These are phyloP conservation scores for Pythium plurisporium DNA, from an alignment of 352 stramenopile species.

Conservation along the genomic window DNA sequence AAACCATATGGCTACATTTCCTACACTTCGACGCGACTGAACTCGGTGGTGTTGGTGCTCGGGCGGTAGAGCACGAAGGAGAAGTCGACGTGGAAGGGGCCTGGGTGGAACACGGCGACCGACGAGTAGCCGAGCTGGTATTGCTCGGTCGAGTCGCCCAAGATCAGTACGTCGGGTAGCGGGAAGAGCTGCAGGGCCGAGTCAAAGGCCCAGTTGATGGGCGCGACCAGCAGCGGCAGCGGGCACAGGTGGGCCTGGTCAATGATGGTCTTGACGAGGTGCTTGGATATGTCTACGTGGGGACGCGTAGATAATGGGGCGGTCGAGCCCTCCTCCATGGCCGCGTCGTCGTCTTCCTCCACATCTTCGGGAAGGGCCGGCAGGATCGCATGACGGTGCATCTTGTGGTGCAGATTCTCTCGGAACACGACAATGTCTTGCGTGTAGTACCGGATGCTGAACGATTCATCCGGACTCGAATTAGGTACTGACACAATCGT, in stretches of 20 bases:
- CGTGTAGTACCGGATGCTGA: slow-evolving; percentile 88
- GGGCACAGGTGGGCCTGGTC: slow-evolving; percentile 93
- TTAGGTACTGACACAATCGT: too few relatives aligned
- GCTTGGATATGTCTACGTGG: slow-evolving; percentile 75
- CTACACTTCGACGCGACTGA: slow-evolving; percentile 67
- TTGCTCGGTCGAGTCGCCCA: slow-evolving; percentile 78
- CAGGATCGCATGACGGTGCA: slow-evolving; percentile 84
- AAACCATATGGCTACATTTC: slow-evolving; percentile 3
- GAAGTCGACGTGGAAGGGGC: slow-evolving; percentile 78
- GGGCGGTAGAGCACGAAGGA: slow-evolving; percentile 85
- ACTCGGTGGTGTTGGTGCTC: slow-evolving; percentile 79
- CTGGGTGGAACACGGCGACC: slow-evolving; percentile 76
- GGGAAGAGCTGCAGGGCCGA: slow-evolving; percentile 91
- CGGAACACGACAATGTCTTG: slow-evolving; percentile 93
- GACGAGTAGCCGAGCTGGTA: slow-evolving; percentile 81
- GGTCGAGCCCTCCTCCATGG: slow-evolving; percentile 18
- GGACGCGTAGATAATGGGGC: slow-evolving; percentile 6
- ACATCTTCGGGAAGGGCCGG: slow-evolving; percentile 34
- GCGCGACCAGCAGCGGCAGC: slow-evolving; percentile 76
- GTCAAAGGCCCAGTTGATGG: slow-evolving; percentile 95
- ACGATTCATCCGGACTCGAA: too few relatives aligned
- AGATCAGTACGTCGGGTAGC: slow-evolving; percentile 85
- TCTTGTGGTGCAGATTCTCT: slow-evolving; percentile 89
- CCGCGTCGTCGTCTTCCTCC: slow-evolving; percentile 31
- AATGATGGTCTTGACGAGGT: slow-evolving; percentile 87